These are phyloP conservation scores for Cordyceps fumosorosea DNA, from an alignment of 2,329 filamentous ascomycete species.

Conservation along the genomic window DNA sequence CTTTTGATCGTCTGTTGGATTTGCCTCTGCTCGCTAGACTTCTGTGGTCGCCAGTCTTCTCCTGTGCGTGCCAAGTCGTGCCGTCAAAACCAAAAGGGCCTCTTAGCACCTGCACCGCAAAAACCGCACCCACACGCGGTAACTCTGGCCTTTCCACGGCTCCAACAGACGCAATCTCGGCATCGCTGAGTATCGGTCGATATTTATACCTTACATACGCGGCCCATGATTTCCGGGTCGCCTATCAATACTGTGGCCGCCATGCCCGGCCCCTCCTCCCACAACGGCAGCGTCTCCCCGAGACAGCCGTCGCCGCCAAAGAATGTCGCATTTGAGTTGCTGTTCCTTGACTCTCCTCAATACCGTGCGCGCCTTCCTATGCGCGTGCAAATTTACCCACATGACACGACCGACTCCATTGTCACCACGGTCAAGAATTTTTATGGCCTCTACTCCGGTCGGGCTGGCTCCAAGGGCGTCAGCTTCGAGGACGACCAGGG, in stretches of 20 bases:
- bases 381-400: conserved; percentile 84
- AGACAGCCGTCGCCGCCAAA: conserved; percentile 50
- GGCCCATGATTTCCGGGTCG: conserved; percentile 40
- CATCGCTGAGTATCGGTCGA: conserved; percentile 19
- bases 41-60: neutral
- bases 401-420: conserved; percentile 96
- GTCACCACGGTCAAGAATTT: conserved; percentile 99
- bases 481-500: conserved; percentile 90
- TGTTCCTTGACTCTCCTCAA: conserved; percentile 61
- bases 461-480: conserved; percentile 66
- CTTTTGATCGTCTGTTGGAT: neutral
- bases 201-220: conserved; percentile 22
- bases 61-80: neutral
- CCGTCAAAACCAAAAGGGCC: neutral
- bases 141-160: conserved; percentile 1
- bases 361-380: conserved; percentile 72
- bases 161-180: conserved; percentile 1
- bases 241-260: conserved; percentile 32
- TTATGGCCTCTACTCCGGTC: conserved; percentile 84
- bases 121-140: conserved; percentile 22
- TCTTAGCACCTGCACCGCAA: conserved; percentile 20
- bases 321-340: conserved; percentile 72
- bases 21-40: neutral
- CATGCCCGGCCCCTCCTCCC: conserved; percentile 30
- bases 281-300: conserved; percentile 41